Evolutionary conservation across 2,329 filamentous ascomycete species (phyloP), one percentile per base, ranked within the genome.

Genomic region (Arthrobotrys megalospora): DNA sequence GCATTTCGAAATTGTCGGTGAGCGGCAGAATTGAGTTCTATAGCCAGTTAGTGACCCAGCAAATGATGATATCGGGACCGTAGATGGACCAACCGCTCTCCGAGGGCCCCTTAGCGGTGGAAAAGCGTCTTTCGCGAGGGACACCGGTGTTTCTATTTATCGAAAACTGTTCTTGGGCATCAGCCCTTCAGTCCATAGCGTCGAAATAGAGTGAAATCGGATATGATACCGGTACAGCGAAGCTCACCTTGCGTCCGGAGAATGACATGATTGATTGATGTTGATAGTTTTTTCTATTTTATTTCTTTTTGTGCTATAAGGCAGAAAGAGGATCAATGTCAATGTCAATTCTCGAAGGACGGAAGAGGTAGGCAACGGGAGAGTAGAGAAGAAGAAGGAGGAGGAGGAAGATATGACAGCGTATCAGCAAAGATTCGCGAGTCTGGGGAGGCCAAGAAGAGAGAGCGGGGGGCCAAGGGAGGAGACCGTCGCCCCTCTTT

Each of bases 1-100:
- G 93, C 93, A 83, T 90, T 90, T 82, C 94, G 92, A 86, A 97
- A 97, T 84, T 96, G 92, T 80, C 91, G 90, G 85, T 97, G 94
- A 83, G 94, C 92, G 84, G 92, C 91, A 82, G 93, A 97, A 82
- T 89, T 90, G 81, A 90, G 88, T 86, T 97, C 93, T 96, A 63
- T 2, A 32, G 19, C n/a, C 2, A 58, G 24, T 72, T 7, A 72
- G 68, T 45, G 34, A 14, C 19, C 1, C 19, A 63, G 5, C 12
- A 62, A 10, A 24, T 2, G 6, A 21, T 19, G 24, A 32, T 19
- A 36, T 19, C 24, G 8, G 28, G 14, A 50, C 45, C 14, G 21
- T 14, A n/a, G n/a, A 43, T n/a, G 21, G n/a, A 67, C 62, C 14
- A 50, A 78, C 75, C 75, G 62, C 67, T 78, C 63, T 78, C 75